These are phyloP conservation scores for Biscutella laevigata DNA, from an alignment of 441 rosid genomes.

Conservation along the genomic window DNA sequence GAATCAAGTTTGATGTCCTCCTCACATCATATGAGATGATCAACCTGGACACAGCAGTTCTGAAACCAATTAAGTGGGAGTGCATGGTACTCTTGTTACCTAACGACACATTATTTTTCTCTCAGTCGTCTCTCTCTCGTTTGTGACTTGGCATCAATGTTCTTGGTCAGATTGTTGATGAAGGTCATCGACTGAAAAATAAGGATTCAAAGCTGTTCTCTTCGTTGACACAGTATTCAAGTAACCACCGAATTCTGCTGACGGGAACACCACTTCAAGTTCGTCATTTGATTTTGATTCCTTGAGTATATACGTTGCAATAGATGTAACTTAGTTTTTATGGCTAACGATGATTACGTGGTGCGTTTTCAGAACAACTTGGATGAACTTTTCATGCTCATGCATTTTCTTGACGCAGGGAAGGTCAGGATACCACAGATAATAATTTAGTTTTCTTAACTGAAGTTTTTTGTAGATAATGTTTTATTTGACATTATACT, in stretches of 20 bases:
- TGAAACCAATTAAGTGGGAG: conserved; percentile 93
- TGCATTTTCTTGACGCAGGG: conserved; percentile 99
- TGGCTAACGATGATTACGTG: conserved; percentile 14
- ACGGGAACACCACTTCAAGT: conserved; percentile 99
- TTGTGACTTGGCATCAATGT: conserved; percentile 25
- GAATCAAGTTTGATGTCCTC: conserved; percentile 95
- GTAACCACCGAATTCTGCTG: conserved; percentile 85
- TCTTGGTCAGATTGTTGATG: conserved; percentile 82
- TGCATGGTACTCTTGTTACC: conserved; percentile 66
- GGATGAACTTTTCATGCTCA: conserved; percentile 99
- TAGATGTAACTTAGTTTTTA: background rate
- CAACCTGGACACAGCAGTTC: conserved; percentile 66
- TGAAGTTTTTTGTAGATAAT: conserved; percentile 2
- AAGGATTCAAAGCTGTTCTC: conserved; percentile 92
- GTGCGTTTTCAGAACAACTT: conserved; percentile 77
- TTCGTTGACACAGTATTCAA: conserved; percentile 76
- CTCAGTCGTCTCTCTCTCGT: background rate
- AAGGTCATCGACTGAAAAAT: conserved; percentile 97
- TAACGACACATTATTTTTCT: conserved; percentile 13
- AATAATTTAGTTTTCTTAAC: conserved; percentile 11
- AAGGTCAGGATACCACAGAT: conserved; percentile 44
- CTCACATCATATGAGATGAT: conserved; percentile 98
- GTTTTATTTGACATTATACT: conserved; percentile 16
- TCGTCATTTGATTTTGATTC: conserved; percentile 23
- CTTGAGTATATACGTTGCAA: background rate